Percentiles rank a stretch among this genome's conserved stretches.
phyloP scores from a whole-genome alignment of 257 asterid species.

The Solanum rostratum region DNA sequence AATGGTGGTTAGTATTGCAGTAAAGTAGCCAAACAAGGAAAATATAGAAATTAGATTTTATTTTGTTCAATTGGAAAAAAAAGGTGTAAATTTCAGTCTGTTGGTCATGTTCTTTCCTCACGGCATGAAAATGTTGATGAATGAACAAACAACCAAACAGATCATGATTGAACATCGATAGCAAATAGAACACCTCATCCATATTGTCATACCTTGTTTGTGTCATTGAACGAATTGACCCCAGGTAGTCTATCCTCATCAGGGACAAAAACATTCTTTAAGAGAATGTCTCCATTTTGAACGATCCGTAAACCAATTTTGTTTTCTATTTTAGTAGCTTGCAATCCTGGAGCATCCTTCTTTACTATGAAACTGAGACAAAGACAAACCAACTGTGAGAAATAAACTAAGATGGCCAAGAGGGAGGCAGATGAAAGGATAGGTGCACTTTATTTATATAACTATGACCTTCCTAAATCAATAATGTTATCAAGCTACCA shows the following conservation, averaged over 20 bases:
- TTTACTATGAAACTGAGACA: conserved; percentile 58
- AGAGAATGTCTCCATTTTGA: conserved; percentile 87
- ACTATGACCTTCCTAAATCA: neutral
- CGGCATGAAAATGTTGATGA: neutral
- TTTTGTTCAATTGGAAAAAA: neutral
- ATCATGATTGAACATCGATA: neutral
- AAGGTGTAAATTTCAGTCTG: neutral
- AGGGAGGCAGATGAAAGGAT: neutral
- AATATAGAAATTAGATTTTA: neutral
- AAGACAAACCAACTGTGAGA: neutral
- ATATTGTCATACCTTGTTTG: conserved; percentile 56
- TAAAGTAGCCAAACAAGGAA: neutral
- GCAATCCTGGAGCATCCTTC: conserved; percentile 81
- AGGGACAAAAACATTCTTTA: conserved; percentile 75
- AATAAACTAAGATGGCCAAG: neutral
- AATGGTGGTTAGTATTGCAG: neutral
- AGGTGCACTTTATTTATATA: neutral
- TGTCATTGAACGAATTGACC: conserved; percentile 86
- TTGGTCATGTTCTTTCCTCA: neutral
- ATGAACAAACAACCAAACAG: neutral
- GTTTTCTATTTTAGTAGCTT: conserved; percentile 87
- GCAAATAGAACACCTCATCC: neutral
- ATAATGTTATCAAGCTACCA: neutral
- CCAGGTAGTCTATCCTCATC: conserved; percentile 93
- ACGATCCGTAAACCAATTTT: conserved; percentile 90